Base-by-base conservation (phyloP, 495 filamentous ascomycete genomes). In the Melanomma pulvis-pyrius region DNA sequence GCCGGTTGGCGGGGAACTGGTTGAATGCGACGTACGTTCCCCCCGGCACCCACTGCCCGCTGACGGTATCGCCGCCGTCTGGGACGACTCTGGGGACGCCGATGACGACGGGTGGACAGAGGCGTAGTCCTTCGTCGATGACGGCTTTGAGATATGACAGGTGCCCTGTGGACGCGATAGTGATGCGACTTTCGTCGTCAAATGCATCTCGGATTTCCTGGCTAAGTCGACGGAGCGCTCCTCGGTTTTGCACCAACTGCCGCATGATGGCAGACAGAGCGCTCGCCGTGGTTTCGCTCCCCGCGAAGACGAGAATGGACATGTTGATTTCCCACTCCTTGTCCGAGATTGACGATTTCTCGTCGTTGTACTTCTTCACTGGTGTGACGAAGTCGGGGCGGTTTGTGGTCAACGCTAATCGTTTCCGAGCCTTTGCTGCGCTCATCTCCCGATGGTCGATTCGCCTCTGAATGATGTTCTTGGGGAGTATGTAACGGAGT, bases 71-170 rank as follows among this genome's bases (percentile, higher is more conserved):
- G 19, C 63, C 63, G 11, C 55, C 56, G 1, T 21, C 21, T 11
- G 63, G 63, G 1, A 54, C 55, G 34, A 60, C 24, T 25, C 63
- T 50, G 7, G 63, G 63, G 1, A 66, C 55, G 3, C 63, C 63
- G 34, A 60, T 52, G 7, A 60, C 63, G 15, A 54, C 55, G 2
- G 68, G 57, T 9, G 68, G 57, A 41, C 26, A 49, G 11, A 71
- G 25, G 41, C 68, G 57, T 7, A 67, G 51, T 3, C 55, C 62
- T 49, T 71, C 68, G 26, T 63, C 57, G 25, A 71, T 62, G 26
- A 71, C 68, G 21, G 68, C 68, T 39, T 71, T 67, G 25, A 71
- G 39, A 54, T 71, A 71, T 47, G 63, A 17, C 50, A 67, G 47
- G 15, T 56, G 44, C 4, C 52, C 56, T 0, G 58, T 50, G 5